Evolutionary conservation across 495 filamentous ascomycete genomes (phyloP), one percentile per base, ranked within the genome.

Genomic region (Tuber umbilicatum): DNA sequence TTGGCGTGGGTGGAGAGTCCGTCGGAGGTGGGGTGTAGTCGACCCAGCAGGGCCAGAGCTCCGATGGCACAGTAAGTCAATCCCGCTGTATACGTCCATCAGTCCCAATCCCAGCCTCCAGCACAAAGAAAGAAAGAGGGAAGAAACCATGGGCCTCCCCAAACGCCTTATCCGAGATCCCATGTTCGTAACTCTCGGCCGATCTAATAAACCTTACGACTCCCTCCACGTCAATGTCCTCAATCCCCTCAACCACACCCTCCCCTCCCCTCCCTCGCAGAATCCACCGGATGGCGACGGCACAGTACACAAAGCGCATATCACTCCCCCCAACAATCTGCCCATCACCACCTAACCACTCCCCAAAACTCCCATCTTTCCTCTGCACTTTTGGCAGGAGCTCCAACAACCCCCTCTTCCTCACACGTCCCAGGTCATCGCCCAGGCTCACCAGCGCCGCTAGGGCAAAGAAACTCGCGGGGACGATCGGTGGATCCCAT

Each of bases 81-180:
- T 70, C 94, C 94, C 77, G 93, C 94, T 94, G 80, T 38, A 73
- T 37, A 78, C 68, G 73, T 70, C 50, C 76, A 70, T 70, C 68
- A 69, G 76, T 81, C 73, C 82, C 78, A 39, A 78, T 67, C 12
- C 6, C 47, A 45, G 50, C 9, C 9, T 27, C 50, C 10, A 60
- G 50, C 50, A 27, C 50, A 31, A 21, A 68, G 31, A 47, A 70
- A 77, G 73, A 39, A 75, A 70, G 39, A 70, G 67, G 83, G 74
- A 80, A 89, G 70, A 87, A 94, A 94, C 93, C 91, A 83, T 99
- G 94, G 27, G 94, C 89, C 86, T 99, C 95, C 68, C 94, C 90
- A 74, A 88, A 90, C 4, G 91, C 90, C 39, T 86, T 90, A 77
- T 97, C 93, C 3, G 89, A 89, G 81, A 98, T 89, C 42, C 96